phyloP scores from a whole-genome alignment of 176 grass and related monocot species.

The Musa itinerans region DNA sequence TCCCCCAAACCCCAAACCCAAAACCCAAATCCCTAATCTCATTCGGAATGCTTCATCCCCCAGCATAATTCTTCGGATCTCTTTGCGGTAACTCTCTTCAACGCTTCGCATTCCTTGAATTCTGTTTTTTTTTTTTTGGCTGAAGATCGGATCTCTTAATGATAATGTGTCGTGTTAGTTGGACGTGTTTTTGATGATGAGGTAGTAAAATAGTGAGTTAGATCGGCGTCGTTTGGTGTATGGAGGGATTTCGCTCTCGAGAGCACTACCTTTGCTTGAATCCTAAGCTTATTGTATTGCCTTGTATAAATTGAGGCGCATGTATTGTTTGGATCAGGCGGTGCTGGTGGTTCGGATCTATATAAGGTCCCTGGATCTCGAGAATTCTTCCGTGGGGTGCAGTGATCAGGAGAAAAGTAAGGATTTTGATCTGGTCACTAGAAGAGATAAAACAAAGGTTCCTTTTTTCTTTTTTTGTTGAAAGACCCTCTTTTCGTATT shows the following conservation, averaged over 20 bases:
- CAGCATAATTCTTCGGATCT: slow-evolving; percentile 1
- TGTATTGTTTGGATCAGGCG: neutral
- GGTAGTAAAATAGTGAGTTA: neutral
- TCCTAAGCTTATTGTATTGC: neutral
- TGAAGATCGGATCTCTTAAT: too few species aligned
- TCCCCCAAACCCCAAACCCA: neutral
- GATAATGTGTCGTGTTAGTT: too few species aligned
- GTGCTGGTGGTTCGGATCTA: slow-evolving; percentile 1
- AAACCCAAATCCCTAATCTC: neutral
- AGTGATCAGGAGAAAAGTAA: neutral
- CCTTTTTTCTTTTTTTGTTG: too few species aligned
- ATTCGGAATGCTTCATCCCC: neutral
- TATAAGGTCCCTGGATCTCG: slow-evolving; percentile 9
- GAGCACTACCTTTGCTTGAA: neutral
- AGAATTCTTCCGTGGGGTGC: neutral
- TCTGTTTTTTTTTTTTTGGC: too few species aligned
- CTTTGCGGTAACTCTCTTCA: neutral
- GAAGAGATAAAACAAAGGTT: too few species aligned
- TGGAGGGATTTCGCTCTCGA: neutral
- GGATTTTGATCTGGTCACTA: neutral
- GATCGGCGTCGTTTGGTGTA: neutral
- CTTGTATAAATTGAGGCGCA: neutral
- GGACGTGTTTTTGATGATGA: neutral
- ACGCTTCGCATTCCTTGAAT: too few species aligned
- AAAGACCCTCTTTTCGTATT: neutral